These are phyloP conservation scores for Alectoria sarmentosa DNA, from an alignment of 495 filamentous ascomycete species.

Conservation along the genomic window DNA sequence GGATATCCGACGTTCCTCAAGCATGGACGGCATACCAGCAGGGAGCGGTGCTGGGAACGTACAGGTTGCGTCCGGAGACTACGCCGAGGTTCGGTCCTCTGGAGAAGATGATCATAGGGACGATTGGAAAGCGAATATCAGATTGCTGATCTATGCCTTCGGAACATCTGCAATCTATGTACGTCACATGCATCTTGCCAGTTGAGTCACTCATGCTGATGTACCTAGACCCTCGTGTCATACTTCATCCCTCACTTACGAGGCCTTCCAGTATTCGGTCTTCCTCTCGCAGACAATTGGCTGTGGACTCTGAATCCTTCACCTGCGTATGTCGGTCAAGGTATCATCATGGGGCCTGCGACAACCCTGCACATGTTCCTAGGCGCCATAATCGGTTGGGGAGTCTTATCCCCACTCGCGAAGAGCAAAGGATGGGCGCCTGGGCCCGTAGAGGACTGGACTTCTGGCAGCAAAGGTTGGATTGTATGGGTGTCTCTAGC, in stretches of 20 bases:
- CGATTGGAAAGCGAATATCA: conserved; percentile 59
- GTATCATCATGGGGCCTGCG: conserved; percentile 76
- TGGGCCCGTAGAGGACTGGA: conserved; percentile 80
- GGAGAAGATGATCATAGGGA: conserved; percentile 34
- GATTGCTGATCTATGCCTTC: conserved; percentile 53
- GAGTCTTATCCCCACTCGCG: conserved; percentile 78
- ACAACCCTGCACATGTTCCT: conserved; percentile 95
- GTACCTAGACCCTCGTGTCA: conserved; percentile 65
- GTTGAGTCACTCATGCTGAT: conserved; percentile 4
- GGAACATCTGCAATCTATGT: conserved; percentile 49
- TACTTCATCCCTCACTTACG: conserved; percentile 87
- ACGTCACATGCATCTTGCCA: conserved; percentile 15
- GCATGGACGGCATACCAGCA: conserved; percentile 11
- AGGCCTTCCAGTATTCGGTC: conserved; percentile 77
- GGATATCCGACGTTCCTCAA: conserved; percentile 22
- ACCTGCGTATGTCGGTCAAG: conserved; percentile 81
- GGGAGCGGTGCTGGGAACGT: conserved; percentile 17
- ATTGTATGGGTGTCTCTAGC: conserved; percentile 93
- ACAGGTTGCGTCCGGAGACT: conserved; percentile 3
- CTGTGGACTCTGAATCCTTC: conserved; percentile 95
- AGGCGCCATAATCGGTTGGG: conserved; percentile 88
- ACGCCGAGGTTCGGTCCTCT: conserved; percentile 23
- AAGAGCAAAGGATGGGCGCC: conserved; percentile 85
- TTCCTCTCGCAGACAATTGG: conserved; percentile 68
- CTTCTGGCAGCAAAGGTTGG: conserved; percentile 89